These are phyloP conservation scores for Ganoderma sinense DNA, from an alignment of 1,284 basidiomycete genomes.

Conservation along the genomic window DNA sequence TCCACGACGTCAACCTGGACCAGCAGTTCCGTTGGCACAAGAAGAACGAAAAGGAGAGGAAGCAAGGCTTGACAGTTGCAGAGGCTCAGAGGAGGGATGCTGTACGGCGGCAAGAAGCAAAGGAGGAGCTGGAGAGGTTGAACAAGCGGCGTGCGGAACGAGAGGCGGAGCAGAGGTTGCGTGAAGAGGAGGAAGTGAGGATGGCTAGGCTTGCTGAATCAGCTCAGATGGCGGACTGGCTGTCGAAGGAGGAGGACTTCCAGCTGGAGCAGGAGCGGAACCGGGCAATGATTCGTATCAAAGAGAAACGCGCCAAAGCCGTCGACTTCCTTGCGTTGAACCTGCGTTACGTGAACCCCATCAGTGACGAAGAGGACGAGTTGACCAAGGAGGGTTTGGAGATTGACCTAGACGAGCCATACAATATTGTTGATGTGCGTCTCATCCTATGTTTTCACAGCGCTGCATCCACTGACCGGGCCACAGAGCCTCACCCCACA, in stretches of 20 bases:
- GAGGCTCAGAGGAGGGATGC: slow-evolving; percentile 88
- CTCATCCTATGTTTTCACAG: background rate
- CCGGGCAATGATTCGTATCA: slow-evolving; percentile 92
- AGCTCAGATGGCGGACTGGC: slow-evolving; percentile 97
- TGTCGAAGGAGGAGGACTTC: slow-evolving; percentile 97
- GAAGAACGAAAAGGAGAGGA: slow-evolving; percentile 95
- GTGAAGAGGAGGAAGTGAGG: slow-evolving; percentile 92
- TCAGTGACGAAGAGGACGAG: slow-evolving; percentile 73
- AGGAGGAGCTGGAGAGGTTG: slow-evolving; percentile 93
- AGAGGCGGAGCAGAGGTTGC: slow-evolving; percentile 86
- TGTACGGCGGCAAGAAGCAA: slow-evolving; percentile 86
- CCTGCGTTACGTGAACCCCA: slow-evolving; percentile 84
- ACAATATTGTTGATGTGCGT: slow-evolving; percentile 93
- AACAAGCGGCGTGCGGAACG: slow-evolving; percentile 92
- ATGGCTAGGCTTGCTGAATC: slow-evolving; percentile 93
- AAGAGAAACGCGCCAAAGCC: slow-evolving; percentile 95
- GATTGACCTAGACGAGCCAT: slow-evolving; percentile 98
- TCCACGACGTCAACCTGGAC: slow-evolving; percentile 95
- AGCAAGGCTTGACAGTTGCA: slow-evolving; percentile 81
- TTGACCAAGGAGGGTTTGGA: slow-evolving; percentile 84
- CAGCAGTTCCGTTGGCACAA: slow-evolving; percentile 99
- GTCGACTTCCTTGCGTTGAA: slow-evolving; percentile 96
- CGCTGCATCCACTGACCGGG: slow-evolving; percentile 31
- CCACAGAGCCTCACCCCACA: slow-evolving; percentile 82
- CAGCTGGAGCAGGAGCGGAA: slow-evolving; percentile 93